Conservation (phyloP, 306 rosid genomes). For the Prunus padus region DNA sequence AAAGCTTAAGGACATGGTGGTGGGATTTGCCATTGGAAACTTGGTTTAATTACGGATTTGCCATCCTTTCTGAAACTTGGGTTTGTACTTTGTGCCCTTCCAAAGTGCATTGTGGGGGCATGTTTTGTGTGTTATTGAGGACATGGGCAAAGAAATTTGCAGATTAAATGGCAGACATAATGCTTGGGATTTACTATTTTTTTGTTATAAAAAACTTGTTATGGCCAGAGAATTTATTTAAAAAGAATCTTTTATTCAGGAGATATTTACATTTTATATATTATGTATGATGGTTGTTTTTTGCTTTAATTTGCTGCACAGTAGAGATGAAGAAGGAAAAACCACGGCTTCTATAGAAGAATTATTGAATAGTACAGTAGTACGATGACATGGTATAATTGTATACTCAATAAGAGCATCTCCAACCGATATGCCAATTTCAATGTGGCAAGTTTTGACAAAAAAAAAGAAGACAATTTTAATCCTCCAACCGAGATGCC, state of each 20-base stretch:
- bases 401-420: too few species aligned
- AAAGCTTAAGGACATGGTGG: background rate
- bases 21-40: constrained; percentile 12
- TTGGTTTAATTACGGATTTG: constrained; percentile 43
- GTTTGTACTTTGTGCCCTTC: constrained; percentile 37
- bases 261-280: constrained; percentile 13
- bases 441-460: too few species aligned
- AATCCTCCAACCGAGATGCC: too few species aligned
- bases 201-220: constrained; percentile 25
- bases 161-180: constrained; percentile 62
- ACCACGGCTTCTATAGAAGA: too few species aligned
- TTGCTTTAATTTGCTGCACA: too few species aligned
- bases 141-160: constrained; percentile 32
- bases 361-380: too few species aligned
- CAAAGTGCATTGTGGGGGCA: constrained; percentile 54
- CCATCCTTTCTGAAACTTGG: constrained; percentile 17
- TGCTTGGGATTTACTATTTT: constrained; percentile 29
- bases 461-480: too few species aligned
- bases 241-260: background rate
- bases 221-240: background rate
- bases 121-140: constrained; percentile 41
- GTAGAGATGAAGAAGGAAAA: too few species aligned
- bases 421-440: too few species aligned
- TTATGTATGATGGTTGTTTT: background rate
- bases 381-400: too few species aligned